Percentiles rank a stretch among this genome's conserved stretches.
phyloP scores from a whole-genome alignment of 164 flowering plant genomes.

The Stephania cephalantha region DNA sequence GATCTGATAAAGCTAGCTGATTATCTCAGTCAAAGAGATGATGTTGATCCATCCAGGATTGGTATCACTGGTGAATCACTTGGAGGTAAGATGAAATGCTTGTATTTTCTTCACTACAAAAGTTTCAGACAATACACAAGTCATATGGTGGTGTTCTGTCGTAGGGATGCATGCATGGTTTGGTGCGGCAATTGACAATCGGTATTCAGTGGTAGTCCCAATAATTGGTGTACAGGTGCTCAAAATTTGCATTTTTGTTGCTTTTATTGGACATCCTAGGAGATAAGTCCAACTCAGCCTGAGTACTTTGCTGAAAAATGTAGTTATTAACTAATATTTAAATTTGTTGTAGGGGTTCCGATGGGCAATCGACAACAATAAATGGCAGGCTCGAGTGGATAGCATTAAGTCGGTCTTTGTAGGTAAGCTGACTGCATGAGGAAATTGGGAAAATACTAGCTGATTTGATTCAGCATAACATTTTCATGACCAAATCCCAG shows the following conservation, averaged over 20 bases:
- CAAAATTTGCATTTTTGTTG: background rate
- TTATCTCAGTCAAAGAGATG: slow-evolving; percentile 71
- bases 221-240: slow-evolving; percentile 91
- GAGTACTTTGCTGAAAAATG: background rate
- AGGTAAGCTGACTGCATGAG: slow-evolving; percentile 37
- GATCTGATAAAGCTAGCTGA: slow-evolving; percentile 92
- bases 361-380: slow-evolving; percentile 89
- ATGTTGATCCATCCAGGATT: slow-evolving; percentile 67
- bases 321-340: background rate
- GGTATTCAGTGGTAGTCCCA: slow-evolving; percentile 84
- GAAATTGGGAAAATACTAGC: background rate
- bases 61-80: slow-evolving; percentile 98
- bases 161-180: slow-evolving; percentile 99
- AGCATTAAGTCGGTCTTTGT: slow-evolving; percentile 84
- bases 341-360: slow-evolving; percentile 58
- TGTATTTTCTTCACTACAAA: background rate
- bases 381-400: slow-evolving; percentile 89
- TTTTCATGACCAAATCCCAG: background rate
- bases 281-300: background rate
- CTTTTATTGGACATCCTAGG: background rate
- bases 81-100: slow-evolving; percentile 58
- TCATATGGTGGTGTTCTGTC: slow-evolving; percentile 12
- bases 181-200: slow-evolving; percentile 74
- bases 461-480: background rate
- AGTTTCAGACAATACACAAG: background rate